These are phyloP conservation scores for Spathaspora sp. DNA, from an alignment of 1,139 yeast genomes.

Conservation along the genomic window DNA sequence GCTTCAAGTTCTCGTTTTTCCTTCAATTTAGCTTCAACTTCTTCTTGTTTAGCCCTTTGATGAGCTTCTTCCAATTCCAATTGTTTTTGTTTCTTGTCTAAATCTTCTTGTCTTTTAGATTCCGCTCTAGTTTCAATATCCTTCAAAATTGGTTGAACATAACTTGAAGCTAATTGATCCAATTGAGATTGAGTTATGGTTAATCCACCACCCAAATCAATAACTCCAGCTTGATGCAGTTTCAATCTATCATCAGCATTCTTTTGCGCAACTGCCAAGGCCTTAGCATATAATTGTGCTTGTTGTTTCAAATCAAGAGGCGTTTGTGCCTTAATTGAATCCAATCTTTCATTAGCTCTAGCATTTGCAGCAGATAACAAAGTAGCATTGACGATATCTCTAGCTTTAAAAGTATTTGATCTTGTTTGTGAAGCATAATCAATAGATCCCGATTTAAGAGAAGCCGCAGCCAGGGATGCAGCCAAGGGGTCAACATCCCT, in stretches of 20 bases:
- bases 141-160: slow-evolving; percentile 81
- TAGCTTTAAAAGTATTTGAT: slow-evolving; percentile 36
- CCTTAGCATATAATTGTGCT: slow-evolving; percentile 46
- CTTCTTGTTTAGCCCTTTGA: slow-evolving; percentile 49
- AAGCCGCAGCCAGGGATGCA: slow-evolving; percentile 41
- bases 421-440: slow-evolving; percentile 29
- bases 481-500: slow-evolving; percentile 33
- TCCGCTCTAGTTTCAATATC: slow-evolving; percentile 74
- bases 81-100: slow-evolving; percentile 28
- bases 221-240: slow-evolving; percentile 48
- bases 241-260: slow-evolving; percentile 57
- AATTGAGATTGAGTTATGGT: slow-evolving; percentile 75
- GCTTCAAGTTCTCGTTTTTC: slow-evolving; percentile 39
- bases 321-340: slow-evolving; percentile 33
- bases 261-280: slow-evolving; percentile 67
- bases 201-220: slow-evolving; percentile 88
- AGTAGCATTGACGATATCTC: slow-evolving; percentile 50
- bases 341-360: slow-evolving; percentile 55
- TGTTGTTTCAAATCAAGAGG: slow-evolving; percentile 39
- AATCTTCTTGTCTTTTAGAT: slow-evolving; percentile 68
- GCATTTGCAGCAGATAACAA: slow-evolving; percentile 63
- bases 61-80: slow-evolving; percentile 35
- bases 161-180: slow-evolving; percentile 74
- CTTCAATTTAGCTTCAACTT: slow-evolving; percentile 50
- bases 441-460: slow-evolving; percentile 26